Evolutionary conservation across 2,329 filamentous ascomycete species (phyloP).

Genomic region (Cladophialophora psammophila): DNA sequence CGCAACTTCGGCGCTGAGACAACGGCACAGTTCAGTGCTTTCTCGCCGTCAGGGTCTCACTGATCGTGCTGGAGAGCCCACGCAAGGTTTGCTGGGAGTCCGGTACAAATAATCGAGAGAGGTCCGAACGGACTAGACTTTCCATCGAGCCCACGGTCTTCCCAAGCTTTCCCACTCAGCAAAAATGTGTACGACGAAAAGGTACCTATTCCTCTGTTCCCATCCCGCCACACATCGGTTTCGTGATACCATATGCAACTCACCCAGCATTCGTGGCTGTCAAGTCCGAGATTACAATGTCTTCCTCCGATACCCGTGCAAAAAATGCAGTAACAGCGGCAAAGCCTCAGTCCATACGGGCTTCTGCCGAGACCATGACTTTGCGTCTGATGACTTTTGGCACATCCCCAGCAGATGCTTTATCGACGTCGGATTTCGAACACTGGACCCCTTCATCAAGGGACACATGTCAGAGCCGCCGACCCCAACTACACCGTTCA

Average conservation of each 20-base stretch:
- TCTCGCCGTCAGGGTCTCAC: not conserved
- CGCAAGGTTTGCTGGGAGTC: not conserved
- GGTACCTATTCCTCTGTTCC: conserved; percentile 33
- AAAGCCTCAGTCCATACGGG: not conserved
- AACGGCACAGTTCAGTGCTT: not conserved
- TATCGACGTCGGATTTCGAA: conserved; percentile 37
- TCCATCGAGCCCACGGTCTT: not conserved
- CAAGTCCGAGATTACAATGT: conserved; percentile 23
- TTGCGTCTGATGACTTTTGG: conserved; percentile 30
- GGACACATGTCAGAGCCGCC: not conserved
- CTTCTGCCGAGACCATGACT: not conserved
- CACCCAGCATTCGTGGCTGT: conserved; percentile 29
- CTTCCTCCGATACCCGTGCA: conserved; percentile 26
- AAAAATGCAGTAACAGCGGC: conserved; percentile 26
- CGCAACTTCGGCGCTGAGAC: not conserved
- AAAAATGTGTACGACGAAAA: conserved; percentile 36
- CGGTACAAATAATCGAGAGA: not conserved
- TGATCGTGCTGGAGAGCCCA: not conserved
- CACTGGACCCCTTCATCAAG: conserved; percentile 34
- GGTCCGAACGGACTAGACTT: not conserved
- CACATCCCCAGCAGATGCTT: conserved; percentile 38
- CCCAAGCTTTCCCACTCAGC: not conserved
- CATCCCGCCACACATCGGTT: conserved; percentile 38
- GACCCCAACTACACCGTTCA: conserved; percentile 7
- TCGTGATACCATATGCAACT: conserved; percentile 29